Evolutionary conservation across 2,329 filamentous ascomycete species (phyloP), one percentile per base, ranked within the genome.

Genomic region (Phialocephala sp.): DNA sequence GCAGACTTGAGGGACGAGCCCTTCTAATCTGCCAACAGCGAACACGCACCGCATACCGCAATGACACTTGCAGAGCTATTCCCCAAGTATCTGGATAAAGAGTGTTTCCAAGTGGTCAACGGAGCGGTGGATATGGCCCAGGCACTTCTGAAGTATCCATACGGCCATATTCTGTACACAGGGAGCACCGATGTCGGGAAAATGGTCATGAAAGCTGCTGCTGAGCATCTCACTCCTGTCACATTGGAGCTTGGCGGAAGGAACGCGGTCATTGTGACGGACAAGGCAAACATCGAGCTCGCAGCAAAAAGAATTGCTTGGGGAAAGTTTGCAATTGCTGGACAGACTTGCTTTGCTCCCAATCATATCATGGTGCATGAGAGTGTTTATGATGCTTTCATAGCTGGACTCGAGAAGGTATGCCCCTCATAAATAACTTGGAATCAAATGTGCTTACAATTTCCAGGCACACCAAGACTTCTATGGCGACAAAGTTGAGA

Each of bases 41-140:
- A 84, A 64, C 63, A 81, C 20, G 73, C 80, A 0, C 64, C 67
- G 0, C 72, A 73, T 0, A 76, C 75, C 1, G 75, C 82, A 59
- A 69, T 76, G 14, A 70, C 82, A 0, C 69, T 84, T n/a, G 71
- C 73, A 36, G 75, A 79, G 22, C 72, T 83, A 5, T 69, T 82
- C 2, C 73, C 78, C 0, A 73, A 77, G 36, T 84, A 84, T 66
- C 71, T 84, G 37, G 81, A 83, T 67, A 68, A 66, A 1, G 63
- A 65, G 4, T 79, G 80, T 8, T 76, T 82, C 22, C 72, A 74
- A 0, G 69, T 79, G 36, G 69, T 78, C 41, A 75, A 77, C 65
- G 77, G 76, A 20, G 79, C 78, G 2, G 22, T 24, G n/a, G 20
- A 27, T 14, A 27, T 56, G 4, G 47, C 24, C 11, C 32, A 41